Conservation (phyloP, 1,284 basidiomycete species). For the Trichosporon asahii region DNA sequence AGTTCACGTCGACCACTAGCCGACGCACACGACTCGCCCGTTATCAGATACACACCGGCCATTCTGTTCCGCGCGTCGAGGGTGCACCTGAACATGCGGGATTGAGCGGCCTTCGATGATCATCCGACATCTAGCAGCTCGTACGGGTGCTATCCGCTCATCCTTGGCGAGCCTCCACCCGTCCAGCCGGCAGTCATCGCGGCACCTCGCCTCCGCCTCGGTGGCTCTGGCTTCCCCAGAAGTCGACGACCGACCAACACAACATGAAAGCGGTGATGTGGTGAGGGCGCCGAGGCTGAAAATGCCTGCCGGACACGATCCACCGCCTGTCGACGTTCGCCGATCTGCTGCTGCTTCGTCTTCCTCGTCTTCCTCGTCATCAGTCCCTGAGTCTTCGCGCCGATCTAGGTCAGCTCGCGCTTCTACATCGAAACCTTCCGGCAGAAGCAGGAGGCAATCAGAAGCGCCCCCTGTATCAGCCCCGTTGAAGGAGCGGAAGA, state of each 20-base stretch:
- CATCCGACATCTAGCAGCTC: slow-evolving; percentile 1
- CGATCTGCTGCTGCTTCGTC: background rate
- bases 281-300: background rate
- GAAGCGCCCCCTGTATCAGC: background rate
- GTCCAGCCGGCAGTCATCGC: slow-evolving; percentile 1
- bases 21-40: background rate
- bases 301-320: background rate
- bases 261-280: background rate
- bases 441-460: background rate
- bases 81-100: background rate
- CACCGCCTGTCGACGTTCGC: background rate
- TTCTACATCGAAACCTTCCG: background rate
- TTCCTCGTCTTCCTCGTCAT: background rate
- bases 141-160: slow-evolving; percentile 1
- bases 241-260: background rate
- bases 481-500: background rate
- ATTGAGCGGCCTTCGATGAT: slow-evolving; percentile 11
- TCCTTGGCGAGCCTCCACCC: background rate
- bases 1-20: background rate
- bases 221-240: background rate
- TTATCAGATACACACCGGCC: background rate
- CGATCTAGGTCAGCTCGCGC: background rate
- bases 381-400: background rate
- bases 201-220: background rate
- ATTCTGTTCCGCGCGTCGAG: background rate